These are phyloP conservation scores for Penicillium brasilianum DNA, from an alignment of 2,329 filamentous ascomycete genomes.

Conservation along the genomic window DNA sequence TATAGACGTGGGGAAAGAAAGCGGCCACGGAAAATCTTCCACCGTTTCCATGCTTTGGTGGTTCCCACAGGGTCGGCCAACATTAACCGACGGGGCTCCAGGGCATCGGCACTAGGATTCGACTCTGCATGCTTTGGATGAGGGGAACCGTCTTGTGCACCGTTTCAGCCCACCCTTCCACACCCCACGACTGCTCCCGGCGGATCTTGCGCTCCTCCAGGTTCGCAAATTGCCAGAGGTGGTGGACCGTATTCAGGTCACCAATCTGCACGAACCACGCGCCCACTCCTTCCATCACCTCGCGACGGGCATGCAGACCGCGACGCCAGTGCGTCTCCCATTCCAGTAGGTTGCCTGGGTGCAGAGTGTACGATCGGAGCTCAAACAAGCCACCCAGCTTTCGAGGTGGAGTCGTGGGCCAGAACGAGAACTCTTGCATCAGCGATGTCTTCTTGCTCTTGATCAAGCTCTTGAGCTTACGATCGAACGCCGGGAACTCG, in stretches of 20 bases:
- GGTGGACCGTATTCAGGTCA: slow-evolving; percentile 95
- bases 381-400: slow-evolving; percentile 92
- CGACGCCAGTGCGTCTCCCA: slow-evolving; percentile 99
- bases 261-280: slow-evolving; percentile 99
- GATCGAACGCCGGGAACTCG: slow-evolving; percentile 82
- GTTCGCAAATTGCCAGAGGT: slow-evolving; percentile 98
- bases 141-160: slow-evolving; percentile 98
- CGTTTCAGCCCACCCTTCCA: slow-evolving; percentile 95
- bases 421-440: slow-evolving; percentile 99
- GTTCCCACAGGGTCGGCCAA: not conserved
- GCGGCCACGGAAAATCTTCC: not conserved
- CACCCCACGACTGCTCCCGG: slow-evolving; percentile 91
- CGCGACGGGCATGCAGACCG: slow-evolving; percentile 84
- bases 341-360: slow-evolving; percentile 93
- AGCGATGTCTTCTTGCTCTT: slow-evolving; percentile 83
- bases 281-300: slow-evolving; percentile 98
- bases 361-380: slow-evolving; percentile 92
- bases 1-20: not conserved
- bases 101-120: slow-evolving; percentile 90
- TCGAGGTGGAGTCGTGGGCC: slow-evolving; percentile 91
- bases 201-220: slow-evolving; percentile 89
- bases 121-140: slow-evolving; percentile 95
- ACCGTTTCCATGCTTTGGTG: not conserved
- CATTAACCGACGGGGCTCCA: slow-evolving; percentile 87
- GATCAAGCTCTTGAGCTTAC: slow-evolving; percentile 83